These are phyloP conservation scores for Colletotrichum siamense DNA, from an alignment of 2,329 filamentous ascomycete genomes.

Conservation along the genomic window DNA sequence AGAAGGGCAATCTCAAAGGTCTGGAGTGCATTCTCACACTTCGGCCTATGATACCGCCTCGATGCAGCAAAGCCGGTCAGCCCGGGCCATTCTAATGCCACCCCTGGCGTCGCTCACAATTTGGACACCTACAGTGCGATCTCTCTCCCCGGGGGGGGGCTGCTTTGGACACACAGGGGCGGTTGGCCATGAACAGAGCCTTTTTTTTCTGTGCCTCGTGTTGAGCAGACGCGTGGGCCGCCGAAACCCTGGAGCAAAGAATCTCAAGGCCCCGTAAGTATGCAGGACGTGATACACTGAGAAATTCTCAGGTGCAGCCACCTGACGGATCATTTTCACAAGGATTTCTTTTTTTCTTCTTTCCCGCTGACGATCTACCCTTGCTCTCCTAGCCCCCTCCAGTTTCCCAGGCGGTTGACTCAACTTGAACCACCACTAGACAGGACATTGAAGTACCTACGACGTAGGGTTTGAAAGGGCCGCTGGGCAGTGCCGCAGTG, in stretches of 20 bases:
- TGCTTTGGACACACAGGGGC: not conserved
- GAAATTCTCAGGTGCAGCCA: slow-evolving; percentile 17
- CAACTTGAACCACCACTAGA: not conserved
- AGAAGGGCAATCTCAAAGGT: not conserved
- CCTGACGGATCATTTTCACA: slow-evolving; percentile 1
- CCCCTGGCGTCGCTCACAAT: not conserved
- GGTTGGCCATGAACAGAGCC: not conserved
- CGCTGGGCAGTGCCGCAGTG: not conserved
- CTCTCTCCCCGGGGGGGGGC: not conserved
- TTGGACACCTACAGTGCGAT: not conserved
- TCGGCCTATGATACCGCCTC: not conserved
- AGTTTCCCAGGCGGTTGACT: not conserved
- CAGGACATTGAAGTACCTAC: not conserved
- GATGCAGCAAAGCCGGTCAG: not conserved
- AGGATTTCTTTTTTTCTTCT: not conserved
- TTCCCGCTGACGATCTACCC: not conserved
- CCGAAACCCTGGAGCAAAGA: slow-evolving; percentile 8
- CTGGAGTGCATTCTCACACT: not conserved
- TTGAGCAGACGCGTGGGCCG: slow-evolving; percentile 12
- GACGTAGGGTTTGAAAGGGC: not conserved
- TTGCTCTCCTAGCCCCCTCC: not conserved
- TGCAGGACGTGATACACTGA: slow-evolving; percentile 19
- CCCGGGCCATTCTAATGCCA: not conserved
- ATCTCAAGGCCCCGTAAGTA: slow-evolving; percentile 10
- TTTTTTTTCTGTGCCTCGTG: slow-evolving; percentile 5